Conservation (phyloP, 331 rosid genomes). For the Cydonia oblonga region DNA sequence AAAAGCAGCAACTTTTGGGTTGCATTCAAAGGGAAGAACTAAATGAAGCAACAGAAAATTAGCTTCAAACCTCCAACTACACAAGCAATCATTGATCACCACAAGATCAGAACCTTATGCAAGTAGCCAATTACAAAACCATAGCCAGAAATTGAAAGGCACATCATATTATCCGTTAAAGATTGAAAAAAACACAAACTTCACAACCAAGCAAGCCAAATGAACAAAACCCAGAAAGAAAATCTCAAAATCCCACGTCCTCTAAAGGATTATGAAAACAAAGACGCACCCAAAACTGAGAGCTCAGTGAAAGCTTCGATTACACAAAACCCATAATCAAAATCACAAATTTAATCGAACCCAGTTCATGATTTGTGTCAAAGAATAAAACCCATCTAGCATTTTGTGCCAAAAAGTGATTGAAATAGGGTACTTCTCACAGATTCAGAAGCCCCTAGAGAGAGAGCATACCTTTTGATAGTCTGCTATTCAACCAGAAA, state of each 20-base stretch:
- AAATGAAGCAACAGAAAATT: neutral
- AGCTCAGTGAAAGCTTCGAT: constrained; percentile 3
- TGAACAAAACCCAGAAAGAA: neutral
- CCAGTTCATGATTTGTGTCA: neutral
- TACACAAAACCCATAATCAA: constrained; percentile 11
- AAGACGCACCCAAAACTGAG: constrained; percentile 2
- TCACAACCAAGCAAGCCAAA: neutral
- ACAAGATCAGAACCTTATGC: neutral
- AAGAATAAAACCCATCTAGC: constrained; percentile 12
- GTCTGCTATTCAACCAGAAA: constrained; percentile 15
- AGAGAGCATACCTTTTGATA: neutral
- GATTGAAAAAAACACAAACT: neutral
- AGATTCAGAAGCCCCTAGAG: constrained; percentile 6
- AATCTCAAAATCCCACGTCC: neutral
- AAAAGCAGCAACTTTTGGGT: neutral
- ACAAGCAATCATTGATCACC: neutral
- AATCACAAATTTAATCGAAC: constrained; percentile 11
- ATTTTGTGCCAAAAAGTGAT: neutral
- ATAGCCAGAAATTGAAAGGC: neutral
- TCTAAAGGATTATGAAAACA: neutral
- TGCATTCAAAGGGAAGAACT: neutral
- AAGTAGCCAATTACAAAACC: neutral
- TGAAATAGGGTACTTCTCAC: neutral
- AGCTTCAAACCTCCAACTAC: neutral
- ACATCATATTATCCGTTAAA: neutral